Base-by-base conservation (phyloP, 2,329 filamentous ascomycete genomes). In the Furcasterigmium sp. region DNA sequence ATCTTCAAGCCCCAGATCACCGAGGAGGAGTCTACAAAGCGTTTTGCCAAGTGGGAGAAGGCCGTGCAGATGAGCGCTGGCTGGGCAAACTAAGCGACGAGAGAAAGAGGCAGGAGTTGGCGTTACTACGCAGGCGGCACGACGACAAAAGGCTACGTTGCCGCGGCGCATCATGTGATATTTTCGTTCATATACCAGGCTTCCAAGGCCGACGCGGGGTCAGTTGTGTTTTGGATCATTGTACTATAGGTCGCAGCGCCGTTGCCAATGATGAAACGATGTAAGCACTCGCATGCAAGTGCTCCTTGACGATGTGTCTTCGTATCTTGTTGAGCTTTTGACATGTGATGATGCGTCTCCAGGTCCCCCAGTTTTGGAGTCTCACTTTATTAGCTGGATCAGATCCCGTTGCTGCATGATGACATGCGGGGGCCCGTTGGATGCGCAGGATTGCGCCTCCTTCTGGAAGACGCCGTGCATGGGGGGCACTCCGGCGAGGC, bases 51-150 rank as follows among this genome's bases (percentile, higher is more conserved):
- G 52, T 91, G 87, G 87, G 75, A 80, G 53, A 82, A 85, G 63
- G 87, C 87, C 2, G 87, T 91, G 29, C 70, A 85, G 59, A 91
- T 90, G 85, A 85, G 80, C 55, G 80, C 74, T 56, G 87, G 87
- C 26, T 91, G 87, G 86, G 58, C 77, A 15, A 60, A 54, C 47
- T 65, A 53, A 50, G 25, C 8, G n/a, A n/a, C n/a, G n/a, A n/a
- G n/a, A n/a, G n/a, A n/a, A n/a, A n/a, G n/a, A n/a, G n/a, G n/a
- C n/a, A n/a, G n/a, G n/a, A n/a, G n/a, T n/a, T n/a, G n/a, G n/a
- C n/a, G n/a, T n/a, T n/a, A n/a, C n/a, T n/a, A n/a, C n/a, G n/a
- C n/a, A n/a, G n/a, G n/a, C n/a, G n/a, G n/a, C n/a, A n/a, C n/a
- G n/a, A n/a, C n/a, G n/a, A n/a, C n/a, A n/a, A n/a, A n/a, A n/a